A percentile compares a stretch with the other conserved stretches of the same genome.
These are phyloP conservation scores for Delitschia confertaspora DNA, from an alignment of 495 filamentous ascomycete species.

Conservation along the genomic window DNA sequence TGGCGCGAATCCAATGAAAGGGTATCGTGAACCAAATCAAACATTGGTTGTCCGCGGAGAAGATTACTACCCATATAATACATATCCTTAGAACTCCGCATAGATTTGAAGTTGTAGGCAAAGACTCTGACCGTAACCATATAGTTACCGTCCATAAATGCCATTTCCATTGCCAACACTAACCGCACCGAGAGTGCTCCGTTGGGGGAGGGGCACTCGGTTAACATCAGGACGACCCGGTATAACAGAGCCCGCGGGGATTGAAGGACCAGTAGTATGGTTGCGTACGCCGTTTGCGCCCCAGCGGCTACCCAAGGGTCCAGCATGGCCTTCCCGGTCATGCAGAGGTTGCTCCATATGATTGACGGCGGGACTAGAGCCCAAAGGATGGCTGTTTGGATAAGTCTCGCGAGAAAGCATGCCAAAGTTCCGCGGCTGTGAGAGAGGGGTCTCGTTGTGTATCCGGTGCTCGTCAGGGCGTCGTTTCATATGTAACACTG, in stretches of 20 bases:
- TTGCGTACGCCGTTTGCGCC: slow-evolving; percentile 8
- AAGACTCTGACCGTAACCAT: no score
- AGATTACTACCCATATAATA: no score
- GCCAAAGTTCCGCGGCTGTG: slow-evolving; percentile 5
- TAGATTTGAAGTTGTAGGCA: no score
- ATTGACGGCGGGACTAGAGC: slow-evolving; percentile 12
- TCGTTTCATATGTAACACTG: slow-evolving; percentile 25
- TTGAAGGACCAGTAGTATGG: slow-evolving; percentile 6
- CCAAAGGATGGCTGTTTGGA: slow-evolving; percentile 7
- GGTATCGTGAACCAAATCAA: no score
- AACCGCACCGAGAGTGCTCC: slow-evolving; percentile 15
- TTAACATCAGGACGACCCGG: slow-evolving; percentile 7
- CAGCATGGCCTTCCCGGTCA: slow-evolving; percentile 2
- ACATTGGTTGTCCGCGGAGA: no score
- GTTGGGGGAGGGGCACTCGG: slow-evolving; percentile 13
- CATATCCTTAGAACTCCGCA: no score
- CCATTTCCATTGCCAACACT: slow-evolving; percentile 22
- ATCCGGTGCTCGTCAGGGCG: slow-evolving; percentile 14
- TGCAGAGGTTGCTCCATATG: slow-evolving; percentile 6
- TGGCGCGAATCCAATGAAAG: no score
- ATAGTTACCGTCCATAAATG: slow-evolving; percentile 17
- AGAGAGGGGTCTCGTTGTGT: slow-evolving; percentile 7
- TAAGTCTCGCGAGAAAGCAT: slow-evolving; percentile 11
- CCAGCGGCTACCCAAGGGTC: slow-evolving; percentile 8
- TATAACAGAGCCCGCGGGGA: slow-evolving; percentile 4